Base-by-base conservation (phyloP, 1,139 yeast species). In the Taphrina populina region DNA sequence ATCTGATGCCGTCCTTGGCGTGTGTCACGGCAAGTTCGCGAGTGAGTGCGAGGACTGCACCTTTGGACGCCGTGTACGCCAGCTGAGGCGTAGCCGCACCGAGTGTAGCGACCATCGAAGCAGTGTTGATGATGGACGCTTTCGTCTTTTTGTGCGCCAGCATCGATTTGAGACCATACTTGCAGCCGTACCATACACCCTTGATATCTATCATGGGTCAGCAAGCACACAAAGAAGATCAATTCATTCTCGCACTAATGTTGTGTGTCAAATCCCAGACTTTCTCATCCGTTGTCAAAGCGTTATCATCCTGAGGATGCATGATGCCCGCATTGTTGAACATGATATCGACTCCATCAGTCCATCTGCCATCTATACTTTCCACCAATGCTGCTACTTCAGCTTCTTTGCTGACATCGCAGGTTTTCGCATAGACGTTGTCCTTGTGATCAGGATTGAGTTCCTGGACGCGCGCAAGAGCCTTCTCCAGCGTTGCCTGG, bases 261-360 rank as follows among this genome's bases (percentile, higher is more conserved):
- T 71, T 73, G 66, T 78, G 75, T 49, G 81, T 70, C 60, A 70
- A 68, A 59, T 74, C 74, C 80, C 81, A 79, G 59, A 74, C 73
- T 49, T 69, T 68, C 20, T 74, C 75, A 21, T 70, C 71, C 19
- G 73, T 70, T 62, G 66, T 68, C 55, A 69, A 62, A 20, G 69
- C 69, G 15, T 70, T 71, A 58, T 69, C 88, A 30, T 85, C 83
- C 71, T 75, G 78, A 65, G 82, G 81, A 68, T 83, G 87, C 75
- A 84, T 81, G 73, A 83, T 83, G 23, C 92, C 90, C 26, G 90
- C 90, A 57, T 84, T 76, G 73, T 83, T 82, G 66, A 84, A 77
- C 71, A 83, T 76, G 61, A 83, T 72, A 64, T 81, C 80, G 29
- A 85, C 82, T 52, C 83, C 76, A n/a, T 37, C 45, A 61, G 80